Conservation (phyloP, 108 stramenopile species). For the Discostella pseudostelligera region DNA sequence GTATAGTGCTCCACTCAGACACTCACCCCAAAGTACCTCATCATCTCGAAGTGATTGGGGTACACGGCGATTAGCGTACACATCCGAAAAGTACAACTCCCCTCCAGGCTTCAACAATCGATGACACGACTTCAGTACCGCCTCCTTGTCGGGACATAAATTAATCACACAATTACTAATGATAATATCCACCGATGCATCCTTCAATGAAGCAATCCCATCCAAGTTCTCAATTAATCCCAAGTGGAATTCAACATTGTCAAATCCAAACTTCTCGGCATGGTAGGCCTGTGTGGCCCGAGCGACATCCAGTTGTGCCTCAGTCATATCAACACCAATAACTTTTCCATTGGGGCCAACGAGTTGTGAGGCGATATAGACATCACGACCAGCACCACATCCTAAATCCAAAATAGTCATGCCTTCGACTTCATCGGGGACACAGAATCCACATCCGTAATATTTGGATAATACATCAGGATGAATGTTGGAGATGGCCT, state of each 20-base stretch:
- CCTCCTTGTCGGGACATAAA: conserved; percentile 93
- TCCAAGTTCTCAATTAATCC: conserved; percentile 88
- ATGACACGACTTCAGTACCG: conserved; percentile 86
- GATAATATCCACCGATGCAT: conserved; percentile 89
- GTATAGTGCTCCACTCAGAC: conserved; percentile 92
- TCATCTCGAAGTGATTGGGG: conserved; percentile 72
- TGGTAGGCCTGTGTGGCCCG: conserved; percentile 75
- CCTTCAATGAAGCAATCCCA: conserved; percentile 66
- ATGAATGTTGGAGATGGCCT: conserved; percentile 78
- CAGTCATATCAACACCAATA: conserved; percentile 98
- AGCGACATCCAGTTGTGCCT: conserved; percentile 92
- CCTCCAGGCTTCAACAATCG: conserved; percentile 90
- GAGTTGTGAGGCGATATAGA: conserved; percentile 90
- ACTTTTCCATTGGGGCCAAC: conserved; percentile 87
- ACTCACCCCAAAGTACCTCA: conserved; percentile 94
- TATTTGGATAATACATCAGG: conserved; percentile 84
- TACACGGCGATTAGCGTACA: conserved; percentile 91
- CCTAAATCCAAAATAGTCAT: conserved; percentile 89
- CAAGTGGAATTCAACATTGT: conserved; percentile 89
- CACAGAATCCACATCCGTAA: conserved; percentile 94
- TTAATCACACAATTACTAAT: conserved; percentile 98
- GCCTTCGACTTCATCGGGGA: conserved; percentile 88
- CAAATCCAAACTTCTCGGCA: conserved; percentile 85
- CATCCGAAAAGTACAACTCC: conserved; percentile 96
- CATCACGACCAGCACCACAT: conserved; percentile 93